Conservation (phyloP, 2,329 filamentous ascomycete species). For the Tolypocladium paradoxum region DNA sequence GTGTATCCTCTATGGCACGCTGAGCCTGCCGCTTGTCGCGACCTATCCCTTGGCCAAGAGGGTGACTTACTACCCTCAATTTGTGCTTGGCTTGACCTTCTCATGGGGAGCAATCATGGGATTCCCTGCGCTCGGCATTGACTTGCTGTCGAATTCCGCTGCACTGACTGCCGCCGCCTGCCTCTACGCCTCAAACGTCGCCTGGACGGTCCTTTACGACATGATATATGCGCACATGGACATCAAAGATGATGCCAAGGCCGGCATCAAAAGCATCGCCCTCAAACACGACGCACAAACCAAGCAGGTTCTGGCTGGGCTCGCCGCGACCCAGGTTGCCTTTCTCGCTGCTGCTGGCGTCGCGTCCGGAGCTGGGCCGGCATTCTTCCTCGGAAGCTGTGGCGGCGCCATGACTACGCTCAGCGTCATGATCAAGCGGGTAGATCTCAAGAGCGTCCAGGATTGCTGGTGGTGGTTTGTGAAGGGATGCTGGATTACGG, state of each 20-base stretch:
- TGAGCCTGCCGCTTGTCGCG: slow-evolving; percentile 62
- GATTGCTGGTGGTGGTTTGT: slow-evolving; percentile 72
- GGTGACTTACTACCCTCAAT: slow-evolving; percentile 78
- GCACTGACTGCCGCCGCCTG: slow-evolving; percentile 56
- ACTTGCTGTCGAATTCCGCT: slow-evolving; percentile 52
- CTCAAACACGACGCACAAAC: slow-evolving; percentile 68
- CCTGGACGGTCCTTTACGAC: slow-evolving; percentile 83
- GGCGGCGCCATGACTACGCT: slow-evolving; percentile 52
- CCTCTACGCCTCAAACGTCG: slow-evolving; percentile 67
- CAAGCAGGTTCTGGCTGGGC: slow-evolving; percentile 61
- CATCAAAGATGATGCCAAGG: slow-evolving; percentile 73
- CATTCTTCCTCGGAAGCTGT: slow-evolving; percentile 57
- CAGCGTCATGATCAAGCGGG: slow-evolving; percentile 55
- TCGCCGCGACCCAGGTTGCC: slow-evolving; percentile 58
- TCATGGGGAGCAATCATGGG: slow-evolving; percentile 86
- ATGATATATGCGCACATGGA: slow-evolving; percentile 95
- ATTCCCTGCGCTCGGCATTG: slow-evolving; percentile 71
- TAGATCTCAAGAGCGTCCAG: slow-evolving; percentile 54
- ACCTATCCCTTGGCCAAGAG: slow-evolving; percentile 77
- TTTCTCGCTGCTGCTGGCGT: slow-evolving; percentile 60
- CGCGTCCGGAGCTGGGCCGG: slow-evolving; percentile 56
- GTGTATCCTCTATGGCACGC: slow-evolving; percentile 69
- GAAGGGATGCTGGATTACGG: slow-evolving; percentile 59
- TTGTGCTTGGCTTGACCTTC: slow-evolving; percentile 73
- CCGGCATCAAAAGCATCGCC: slow-evolving; percentile 81